phyloP scores from a whole-genome alignment of 2,329 filamentous ascomycete species.

The Clonostachys rhizophaga region DNA sequence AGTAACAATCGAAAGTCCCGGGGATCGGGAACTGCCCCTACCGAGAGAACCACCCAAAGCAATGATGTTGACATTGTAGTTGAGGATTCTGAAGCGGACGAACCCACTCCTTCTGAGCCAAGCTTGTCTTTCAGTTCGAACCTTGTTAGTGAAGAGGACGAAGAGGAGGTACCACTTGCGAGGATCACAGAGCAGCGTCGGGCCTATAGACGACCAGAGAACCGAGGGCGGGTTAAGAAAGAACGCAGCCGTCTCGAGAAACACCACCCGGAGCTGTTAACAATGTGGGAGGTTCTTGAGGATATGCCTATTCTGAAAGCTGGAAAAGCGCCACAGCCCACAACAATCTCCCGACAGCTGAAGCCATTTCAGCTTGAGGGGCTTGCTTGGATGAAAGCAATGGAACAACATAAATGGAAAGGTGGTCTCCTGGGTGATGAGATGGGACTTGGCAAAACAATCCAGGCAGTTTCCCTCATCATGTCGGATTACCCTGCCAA shows the following conservation, averaged over 20 bases:
- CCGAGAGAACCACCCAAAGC: not conserved
- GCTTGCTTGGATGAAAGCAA: constrained; percentile 87
- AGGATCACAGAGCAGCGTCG: constrained; percentile 20
- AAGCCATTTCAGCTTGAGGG: constrained; percentile 95
- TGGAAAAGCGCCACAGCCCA: constrained; percentile 44
- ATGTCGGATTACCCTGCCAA: constrained; percentile 92
- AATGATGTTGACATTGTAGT: not conserved
- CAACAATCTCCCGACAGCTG: constrained; percentile 73
- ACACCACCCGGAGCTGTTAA: constrained; percentile 72
- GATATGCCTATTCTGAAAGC: constrained; percentile 61
- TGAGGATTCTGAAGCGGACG: not conserved
- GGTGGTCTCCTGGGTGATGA: constrained; percentile 93
- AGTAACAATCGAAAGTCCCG: not conserved
- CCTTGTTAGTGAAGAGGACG: constrained; percentile 13
- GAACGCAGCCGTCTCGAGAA: constrained; percentile 66
- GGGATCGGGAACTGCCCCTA: not conserved
- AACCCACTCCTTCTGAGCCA: constrained; percentile 1
- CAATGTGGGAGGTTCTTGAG: constrained; percentile 80
- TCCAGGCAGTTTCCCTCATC: constrained; percentile 94
- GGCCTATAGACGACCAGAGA: constrained; percentile 19
- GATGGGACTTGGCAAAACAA: constrained; percentile 98
- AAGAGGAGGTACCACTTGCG: constrained; percentile 3
- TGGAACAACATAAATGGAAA: constrained; percentile 81
- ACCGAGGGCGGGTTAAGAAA: constrained; percentile 18
- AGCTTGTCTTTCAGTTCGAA: not conserved